Evolutionary conservation across 2,329 filamentous ascomycete genomes (phyloP).

Genomic region (Fusarium tupiense): DNA sequence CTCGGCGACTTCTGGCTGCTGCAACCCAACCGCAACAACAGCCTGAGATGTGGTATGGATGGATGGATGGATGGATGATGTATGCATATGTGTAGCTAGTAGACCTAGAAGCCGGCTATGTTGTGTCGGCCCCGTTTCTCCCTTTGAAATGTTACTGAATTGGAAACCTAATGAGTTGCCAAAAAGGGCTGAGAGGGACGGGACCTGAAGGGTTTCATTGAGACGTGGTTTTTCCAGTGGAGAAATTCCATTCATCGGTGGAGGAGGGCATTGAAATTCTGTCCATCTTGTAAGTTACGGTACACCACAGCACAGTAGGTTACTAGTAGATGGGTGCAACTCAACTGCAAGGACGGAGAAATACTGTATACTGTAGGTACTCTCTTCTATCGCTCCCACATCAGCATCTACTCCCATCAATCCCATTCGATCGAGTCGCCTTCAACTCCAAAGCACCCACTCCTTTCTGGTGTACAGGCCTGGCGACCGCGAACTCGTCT

Average conservation of each 20-base stretch:
- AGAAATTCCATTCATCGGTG: conserved; percentile 14
- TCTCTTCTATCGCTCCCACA: conserved; percentile 1
- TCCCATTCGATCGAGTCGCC: neutral
- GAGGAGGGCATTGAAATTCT: neutral
- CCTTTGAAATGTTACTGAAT: conserved; percentile 27
- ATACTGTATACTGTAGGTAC: neutral
- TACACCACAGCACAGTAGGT: neutral
- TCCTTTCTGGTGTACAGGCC: neutral
- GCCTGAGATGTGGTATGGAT: neutral
- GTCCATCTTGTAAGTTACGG: neutral
- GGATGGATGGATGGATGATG: neutral
- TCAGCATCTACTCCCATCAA: conserved; percentile 1
- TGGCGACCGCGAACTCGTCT: conserved; percentile 4
- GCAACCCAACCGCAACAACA: neutral
- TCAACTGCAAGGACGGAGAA: neutral
- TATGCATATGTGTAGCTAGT: neutral
- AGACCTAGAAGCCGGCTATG: neutral
- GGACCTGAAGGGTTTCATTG: conserved; percentile 31
- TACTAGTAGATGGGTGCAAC: neutral
- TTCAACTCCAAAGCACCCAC: neutral
- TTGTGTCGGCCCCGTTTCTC: conserved; percentile 20
- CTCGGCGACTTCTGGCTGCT: neutral
- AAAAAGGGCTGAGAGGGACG: conserved; percentile 20
- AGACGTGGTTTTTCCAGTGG: conserved; percentile 28
- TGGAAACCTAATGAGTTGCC: conserved; percentile 24